Evolutionary conservation across 1,284 basidiomycete species (phyloP).

Genomic region (Coniophora puteana): DNA sequence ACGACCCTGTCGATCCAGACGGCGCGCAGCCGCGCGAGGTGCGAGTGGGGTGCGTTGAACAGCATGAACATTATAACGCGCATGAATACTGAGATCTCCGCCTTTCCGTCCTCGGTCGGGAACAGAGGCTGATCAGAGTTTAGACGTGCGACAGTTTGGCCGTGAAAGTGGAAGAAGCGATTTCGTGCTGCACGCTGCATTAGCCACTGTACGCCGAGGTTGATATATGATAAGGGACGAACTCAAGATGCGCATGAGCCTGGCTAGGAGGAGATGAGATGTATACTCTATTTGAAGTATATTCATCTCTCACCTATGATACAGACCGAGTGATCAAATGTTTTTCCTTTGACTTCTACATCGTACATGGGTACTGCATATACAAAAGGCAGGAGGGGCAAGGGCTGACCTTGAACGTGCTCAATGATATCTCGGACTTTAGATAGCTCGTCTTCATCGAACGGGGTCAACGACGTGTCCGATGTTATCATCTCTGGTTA

Average conservation of each 20-base stretch:
- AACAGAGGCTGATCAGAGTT: conserved; percentile 38
- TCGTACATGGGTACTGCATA: background rate
- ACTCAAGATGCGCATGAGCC: conserved; percentile 12
- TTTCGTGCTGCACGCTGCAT: conserved; percentile 24
- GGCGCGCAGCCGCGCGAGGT: conserved; percentile 31
- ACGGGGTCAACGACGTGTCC: conserved; percentile 34
- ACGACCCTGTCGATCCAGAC: background rate
- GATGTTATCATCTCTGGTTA: conserved; percentile 26
- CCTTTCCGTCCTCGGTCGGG: conserved; percentile 16
- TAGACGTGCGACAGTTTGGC: conserved; percentile 44
- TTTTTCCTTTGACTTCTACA: conserved; percentile 5
- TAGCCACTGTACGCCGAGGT: background rate
- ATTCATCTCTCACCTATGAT: conserved; percentile 8
- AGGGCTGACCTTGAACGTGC: conserved; percentile 4
- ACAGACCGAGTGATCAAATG: conserved; percentile 6
- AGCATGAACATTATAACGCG: conserved; percentile 25
- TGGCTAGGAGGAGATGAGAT: conserved; percentile 2
- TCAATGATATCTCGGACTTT: conserved; percentile 11
- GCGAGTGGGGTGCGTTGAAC: conserved; percentile 37
- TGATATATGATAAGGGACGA: background rate
- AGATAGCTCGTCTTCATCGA: conserved; percentile 8
- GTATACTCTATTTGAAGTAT: background rate
- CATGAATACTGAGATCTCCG: conserved; percentile 26
- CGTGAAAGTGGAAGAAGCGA: conserved; percentile 44
- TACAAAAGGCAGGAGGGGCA: too few species aligned